These are phyloP conservation scores for Neolentinus lepideus DNA, from an alignment of 1,284 basidiomycete species.

Conservation along the genomic window DNA sequence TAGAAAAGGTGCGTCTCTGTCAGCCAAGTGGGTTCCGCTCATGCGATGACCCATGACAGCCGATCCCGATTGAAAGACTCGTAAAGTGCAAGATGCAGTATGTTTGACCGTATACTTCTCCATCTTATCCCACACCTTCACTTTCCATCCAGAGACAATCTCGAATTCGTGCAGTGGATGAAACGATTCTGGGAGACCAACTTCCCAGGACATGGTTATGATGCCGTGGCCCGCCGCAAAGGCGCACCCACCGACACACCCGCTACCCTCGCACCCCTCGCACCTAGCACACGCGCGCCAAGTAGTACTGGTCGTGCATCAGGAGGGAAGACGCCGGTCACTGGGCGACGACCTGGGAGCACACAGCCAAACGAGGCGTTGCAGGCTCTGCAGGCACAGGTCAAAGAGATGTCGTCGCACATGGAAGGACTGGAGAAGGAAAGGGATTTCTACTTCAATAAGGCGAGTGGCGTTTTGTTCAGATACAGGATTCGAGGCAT, in stretches of 20 bases:
- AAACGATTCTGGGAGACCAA: constrained; percentile 95
- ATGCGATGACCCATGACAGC: constrained; percentile 38
- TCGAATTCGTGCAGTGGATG: constrained; percentile 98
- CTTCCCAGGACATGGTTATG: constrained; percentile 85
- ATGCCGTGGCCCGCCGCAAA: constrained; percentile 75
- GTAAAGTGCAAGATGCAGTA: constrained; percentile 99
- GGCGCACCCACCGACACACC: constrained; percentile 71
- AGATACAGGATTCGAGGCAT: no score
- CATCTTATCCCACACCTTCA: constrained; percentile 3
- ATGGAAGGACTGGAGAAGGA: constrained; percentile 92
- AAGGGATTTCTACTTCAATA: constrained; percentile 97
- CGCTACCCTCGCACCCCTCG: constrained; percentile 68
- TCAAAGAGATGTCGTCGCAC: constrained; percentile 78
- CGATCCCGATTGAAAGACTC: constrained; percentile 89
- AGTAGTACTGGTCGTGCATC: constrained; percentile 33
- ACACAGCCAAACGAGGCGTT: constrained; percentile 56
- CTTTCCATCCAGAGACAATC: constrained; percentile 71
- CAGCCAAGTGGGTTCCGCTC: constrained; percentile 4
- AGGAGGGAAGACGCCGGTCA: constrained; percentile 64
- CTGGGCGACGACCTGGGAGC: constrained; percentile 55
- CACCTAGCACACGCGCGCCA: constrained; percentile 21
- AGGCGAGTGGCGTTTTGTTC: constrained; percentile 46
- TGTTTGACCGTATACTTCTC: constrained; percentile 24
- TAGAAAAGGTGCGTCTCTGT: constrained; percentile 74
- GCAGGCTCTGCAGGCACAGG: constrained; percentile 65